Evolutionary conservation across 2,329 filamentous ascomycete genomes (phyloP), one percentile per base, ranked within the genome.

Genomic region (Penicillium thymicola): DNA sequence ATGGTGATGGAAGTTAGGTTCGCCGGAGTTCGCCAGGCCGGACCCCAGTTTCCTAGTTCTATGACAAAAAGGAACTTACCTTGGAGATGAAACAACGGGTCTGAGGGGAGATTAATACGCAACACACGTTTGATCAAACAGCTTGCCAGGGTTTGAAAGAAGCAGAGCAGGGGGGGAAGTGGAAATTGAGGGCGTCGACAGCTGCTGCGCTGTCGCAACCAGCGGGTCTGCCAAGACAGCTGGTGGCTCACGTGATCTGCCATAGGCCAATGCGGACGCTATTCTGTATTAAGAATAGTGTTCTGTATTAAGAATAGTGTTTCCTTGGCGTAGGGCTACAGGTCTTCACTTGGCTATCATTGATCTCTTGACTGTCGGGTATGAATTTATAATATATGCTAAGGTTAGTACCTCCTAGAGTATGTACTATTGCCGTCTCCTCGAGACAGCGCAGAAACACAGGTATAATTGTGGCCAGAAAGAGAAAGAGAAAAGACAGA

Each of bases 201-300:
- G 55, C 57, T 59, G 63, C 64, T 63, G 61, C 59, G 63, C 59
- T 55, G 68, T 69, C 67, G 70, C 67, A 70, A 67, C 63, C 65
- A 61, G 69, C 68, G 70, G 70, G 66, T 71, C 68, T 61, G 67
- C 69, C 69, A 72, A 72, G 67, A 10, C 18, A 21, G 5, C 16
- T 21, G 11, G 11, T 8, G 2, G 13, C 2, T 52, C 53, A 55
- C 53, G 53, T 55, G 53, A 51, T 14, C 4, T 21, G 5, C 4
- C 40, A 32, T 18, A 2, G 46, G 21, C 18, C 38, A 25, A 9
- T 44, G 38, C 51, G 21, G 18, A 18, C 25, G 25, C 42, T 42
- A 54, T 44, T 3, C 53, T 25, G 23, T 13, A 38, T 51, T 32
- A 2, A 34, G 47, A 3, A 44, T 25, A 9, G 21, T 44, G 28